phyloP scores from a whole-genome alignment of 2,329 filamentous ascomycete genomes.

The Tothia fuscella region DNA sequence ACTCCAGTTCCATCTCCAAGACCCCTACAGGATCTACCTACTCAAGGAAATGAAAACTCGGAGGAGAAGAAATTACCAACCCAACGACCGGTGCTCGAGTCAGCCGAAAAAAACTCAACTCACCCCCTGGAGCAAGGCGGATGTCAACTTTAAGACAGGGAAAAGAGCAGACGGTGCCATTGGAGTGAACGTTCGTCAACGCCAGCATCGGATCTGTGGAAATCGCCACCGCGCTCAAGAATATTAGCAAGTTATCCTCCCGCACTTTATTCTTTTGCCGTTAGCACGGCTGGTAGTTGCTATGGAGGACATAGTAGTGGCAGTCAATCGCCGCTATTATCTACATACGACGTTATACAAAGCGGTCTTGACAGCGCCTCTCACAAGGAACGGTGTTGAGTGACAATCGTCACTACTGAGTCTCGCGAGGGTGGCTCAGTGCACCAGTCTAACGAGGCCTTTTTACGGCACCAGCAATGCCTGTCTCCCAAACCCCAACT shows the following conservation, averaged over 20 bases:
- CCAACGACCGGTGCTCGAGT: not conserved
- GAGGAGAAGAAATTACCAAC: not conserved
- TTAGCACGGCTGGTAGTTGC: not conserved
- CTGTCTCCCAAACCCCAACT: not conserved
- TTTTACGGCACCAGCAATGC: not conserved
- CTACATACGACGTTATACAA: not conserved
- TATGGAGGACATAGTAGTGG: not conserved
- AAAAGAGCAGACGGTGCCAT: not conserved
- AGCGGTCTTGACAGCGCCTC: not conserved
- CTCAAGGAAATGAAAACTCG: conserved; percentile 10
- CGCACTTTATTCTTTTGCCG: not conserved
- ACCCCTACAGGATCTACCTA: conserved; percentile 6
- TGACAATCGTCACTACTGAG: not conserved
- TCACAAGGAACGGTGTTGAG: not conserved
- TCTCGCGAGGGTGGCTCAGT: not conserved
- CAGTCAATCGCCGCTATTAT: not conserved
- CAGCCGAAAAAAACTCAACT: not conserved
- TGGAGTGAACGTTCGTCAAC: conserved; percentile 12
- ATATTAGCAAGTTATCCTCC: not conserved
- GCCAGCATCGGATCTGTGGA: conserved; percentile 11
- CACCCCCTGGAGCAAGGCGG: not conserved
- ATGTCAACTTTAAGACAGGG: not conserved
- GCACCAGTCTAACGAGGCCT: not conserved
- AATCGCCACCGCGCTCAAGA: not conserved
- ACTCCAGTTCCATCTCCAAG: conserved; percentile 2